Evolutionary conservation across 306 rosid genomes (phyloP).

Genomic region (Biancaea sappan): DNA sequence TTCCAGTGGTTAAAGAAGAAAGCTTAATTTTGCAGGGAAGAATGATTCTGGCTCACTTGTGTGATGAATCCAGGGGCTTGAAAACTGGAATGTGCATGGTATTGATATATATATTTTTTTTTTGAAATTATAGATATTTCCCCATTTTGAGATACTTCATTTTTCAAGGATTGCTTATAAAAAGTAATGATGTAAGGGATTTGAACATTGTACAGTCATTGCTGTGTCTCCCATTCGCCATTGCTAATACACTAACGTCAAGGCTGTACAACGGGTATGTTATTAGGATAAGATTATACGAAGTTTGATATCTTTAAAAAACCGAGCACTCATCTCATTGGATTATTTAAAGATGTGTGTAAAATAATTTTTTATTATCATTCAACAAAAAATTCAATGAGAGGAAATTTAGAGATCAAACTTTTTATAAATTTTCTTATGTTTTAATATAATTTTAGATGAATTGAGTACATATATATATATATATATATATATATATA

Average conservation of each 20-base stretch:
- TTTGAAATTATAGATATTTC: background rate
- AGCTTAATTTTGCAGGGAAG: slow-evolving; percentile 80
- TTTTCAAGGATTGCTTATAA: background rate
- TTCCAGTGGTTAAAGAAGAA: slow-evolving; percentile 27
- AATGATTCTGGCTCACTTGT: slow-evolving; percentile 90
- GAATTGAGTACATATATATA: too few species aligned
- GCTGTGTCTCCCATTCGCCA: slow-evolving; percentile 81
- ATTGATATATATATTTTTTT: slow-evolving; percentile 29
- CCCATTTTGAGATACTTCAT: background rate
- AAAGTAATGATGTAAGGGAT: slow-evolving; percentile 26
- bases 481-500: too few species aligned
- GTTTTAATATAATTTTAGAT: slow-evolving; percentile 18
- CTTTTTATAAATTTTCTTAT: too few species aligned
- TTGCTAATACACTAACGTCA: slow-evolving; percentile 87
- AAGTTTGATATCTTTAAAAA: too few species aligned
- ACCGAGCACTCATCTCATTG: too few species aligned
- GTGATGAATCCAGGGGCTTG: slow-evolving; percentile 98
- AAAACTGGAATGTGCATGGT: slow-evolving; percentile 99
- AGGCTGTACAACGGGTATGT: slow-evolving; percentile 85
- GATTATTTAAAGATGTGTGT: too few species aligned
- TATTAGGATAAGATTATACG: too few species aligned
- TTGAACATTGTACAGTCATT: slow-evolving; percentile 61
- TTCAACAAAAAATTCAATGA: too few species aligned
- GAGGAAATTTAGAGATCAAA: too few species aligned
- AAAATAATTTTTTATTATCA: too few species aligned